Conservation (phyloP, 2,329 filamentous ascomycete genomes). For the Hawksworthiomyces lignivorus region DNA sequence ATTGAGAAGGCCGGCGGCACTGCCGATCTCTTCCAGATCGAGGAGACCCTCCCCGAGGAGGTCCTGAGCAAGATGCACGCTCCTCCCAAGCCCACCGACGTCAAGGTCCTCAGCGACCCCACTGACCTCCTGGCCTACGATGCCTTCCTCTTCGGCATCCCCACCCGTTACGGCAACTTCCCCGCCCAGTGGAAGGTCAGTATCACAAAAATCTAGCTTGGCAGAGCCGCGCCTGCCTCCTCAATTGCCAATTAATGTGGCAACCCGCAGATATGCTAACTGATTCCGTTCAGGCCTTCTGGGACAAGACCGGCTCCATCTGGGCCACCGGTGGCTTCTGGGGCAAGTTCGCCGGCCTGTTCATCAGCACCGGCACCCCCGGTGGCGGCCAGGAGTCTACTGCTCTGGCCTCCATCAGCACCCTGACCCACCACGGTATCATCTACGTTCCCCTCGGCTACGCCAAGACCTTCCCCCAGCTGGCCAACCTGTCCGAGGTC, state of each 20-base stretch:
- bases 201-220: too few species aligned
- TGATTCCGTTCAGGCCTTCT: too few species aligned
- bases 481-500: slow-evolving; percentile 68
- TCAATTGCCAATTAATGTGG: too few species aligned
- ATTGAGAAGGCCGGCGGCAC: slow-evolving; percentile 79
- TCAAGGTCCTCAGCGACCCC: slow-evolving; percentile 56
- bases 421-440: slow-evolving; percentile 86
- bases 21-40: slow-evolving; percentile 75
- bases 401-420: slow-evolving; percentile 71
- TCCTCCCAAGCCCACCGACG: slow-evolving; percentile 60
- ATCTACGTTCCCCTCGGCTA: slow-evolving; percentile 95
- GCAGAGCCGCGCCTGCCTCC: too few species aligned
- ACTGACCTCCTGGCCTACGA: slow-evolving; percentile 66
- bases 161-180: slow-evolving; percentile 95
- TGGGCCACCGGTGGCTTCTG: slow-evolving; percentile 71
- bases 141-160: slow-evolving; percentile 86
- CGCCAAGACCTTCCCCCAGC: slow-evolving; percentile 63
- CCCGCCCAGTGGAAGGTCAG: slow-evolving; percentile 81
- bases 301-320: slow-evolving; percentile 82
- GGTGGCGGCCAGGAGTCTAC: slow-evolving; percentile 95
- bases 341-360: slow-evolving; percentile 87
- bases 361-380: slow-evolving; percentile 74
- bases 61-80: slow-evolving; percentile 89
- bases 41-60: slow-evolving; percentile 79
- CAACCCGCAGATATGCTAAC: too few species aligned